These are phyloP conservation scores for Xylogone sp. DNA, from an alignment of 2,329 filamentous ascomycete genomes.

Conservation along the genomic window DNA sequence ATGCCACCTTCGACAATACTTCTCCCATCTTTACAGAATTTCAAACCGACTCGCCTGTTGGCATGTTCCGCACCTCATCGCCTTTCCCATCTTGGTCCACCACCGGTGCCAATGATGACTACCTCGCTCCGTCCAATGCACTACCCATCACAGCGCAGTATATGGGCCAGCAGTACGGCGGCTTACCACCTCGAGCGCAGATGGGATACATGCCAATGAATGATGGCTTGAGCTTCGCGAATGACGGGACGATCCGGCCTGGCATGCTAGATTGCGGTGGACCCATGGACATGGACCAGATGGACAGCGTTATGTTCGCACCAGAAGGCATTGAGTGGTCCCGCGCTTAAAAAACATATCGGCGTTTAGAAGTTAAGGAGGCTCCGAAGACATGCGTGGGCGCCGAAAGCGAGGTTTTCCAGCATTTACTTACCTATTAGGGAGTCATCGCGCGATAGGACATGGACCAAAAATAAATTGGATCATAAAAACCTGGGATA, in stretches of 20 bases:
- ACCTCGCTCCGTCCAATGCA: conserved; percentile 14
- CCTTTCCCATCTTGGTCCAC: conserved; percentile 19
- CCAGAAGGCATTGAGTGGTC: neutral
- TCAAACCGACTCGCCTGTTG: conserved; percentile 15
- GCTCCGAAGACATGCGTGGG: too few relatives aligned
- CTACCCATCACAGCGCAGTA: conserved; percentile 20
- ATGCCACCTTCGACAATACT: conserved; percentile 13
- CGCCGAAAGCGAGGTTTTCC: too few relatives aligned
- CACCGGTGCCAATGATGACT: conserved; percentile 12
- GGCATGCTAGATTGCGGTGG: conserved; percentile 16
- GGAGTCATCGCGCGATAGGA: too few relatives aligned
- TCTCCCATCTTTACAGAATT: conserved; percentile 23
- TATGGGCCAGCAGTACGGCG: conserved; percentile 15
- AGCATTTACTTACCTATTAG: too few relatives aligned
- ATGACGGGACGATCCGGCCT: conserved; percentile 17
- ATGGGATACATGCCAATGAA: conserved; percentile 13
- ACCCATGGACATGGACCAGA: conserved; percentile 1
- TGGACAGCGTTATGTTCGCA: conserved; percentile 6
- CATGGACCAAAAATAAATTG: too few relatives aligned
- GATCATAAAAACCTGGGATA: too few relatives aligned
- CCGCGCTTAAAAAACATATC: neutral
- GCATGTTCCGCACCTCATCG: conserved; percentile 18
- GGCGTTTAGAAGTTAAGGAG: too few relatives aligned
- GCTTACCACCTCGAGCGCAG: conserved; percentile 6
- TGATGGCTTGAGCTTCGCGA: conserved; percentile 16